A percentile compares a stretch with the other conserved stretches of the same genome.
These are phyloP conservation scores for Solanum virginianum DNA, from an alignment of 257 asterid species.

Conservation along the genomic window DNA sequence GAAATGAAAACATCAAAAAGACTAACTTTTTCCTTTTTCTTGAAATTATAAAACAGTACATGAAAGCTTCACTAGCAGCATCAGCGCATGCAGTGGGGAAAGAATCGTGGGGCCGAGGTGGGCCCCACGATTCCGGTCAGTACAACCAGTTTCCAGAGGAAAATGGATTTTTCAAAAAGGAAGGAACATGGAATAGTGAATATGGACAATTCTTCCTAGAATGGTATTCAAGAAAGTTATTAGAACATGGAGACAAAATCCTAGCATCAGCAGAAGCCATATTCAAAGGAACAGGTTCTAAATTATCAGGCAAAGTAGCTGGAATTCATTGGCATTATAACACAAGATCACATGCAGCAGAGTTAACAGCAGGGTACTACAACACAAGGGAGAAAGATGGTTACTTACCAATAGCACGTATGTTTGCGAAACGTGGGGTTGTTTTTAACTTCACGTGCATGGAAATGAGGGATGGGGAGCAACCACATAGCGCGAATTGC, in stretches of 20 bases:
- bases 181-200: slow-evolving; percentile 74
- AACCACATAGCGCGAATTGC: slow-evolving; percentile 55
- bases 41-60: slow-evolving; percentile 36
- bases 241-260: slow-evolving; percentile 72
- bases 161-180: slow-evolving; percentile 61
- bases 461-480: slow-evolving; percentile 89
- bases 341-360: slow-evolving; percentile 86
- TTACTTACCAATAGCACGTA: slow-evolving; percentile 71
- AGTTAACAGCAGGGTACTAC: slow-evolving; percentile 88
- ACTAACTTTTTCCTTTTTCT: neutral
- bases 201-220: slow-evolving; percentile 72
- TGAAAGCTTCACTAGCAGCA: slow-evolving; percentile 85
- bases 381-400: slow-evolving; percentile 70
- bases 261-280: slow-evolving; percentile 49
- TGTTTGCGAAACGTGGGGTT: slow-evolving; percentile 54
- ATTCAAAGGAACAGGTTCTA: slow-evolving; percentile 61
- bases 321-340: slow-evolving; percentile 94
- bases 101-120: slow-evolving; percentile 63
- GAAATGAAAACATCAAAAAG: neutral
- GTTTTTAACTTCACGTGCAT: slow-evolving; percentile 84
- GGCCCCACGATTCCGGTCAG: slow-evolving; percentile 80
- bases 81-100: slow-evolving; percentile 54
- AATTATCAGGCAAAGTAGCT: slow-evolving; percentile 79
- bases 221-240: slow-evolving; percentile 69
- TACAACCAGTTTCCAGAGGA: slow-evolving; percentile 77